phyloP scores from a whole-genome alignment of 73 alveolate genomes.

The Urostyla sp. region DNA sequence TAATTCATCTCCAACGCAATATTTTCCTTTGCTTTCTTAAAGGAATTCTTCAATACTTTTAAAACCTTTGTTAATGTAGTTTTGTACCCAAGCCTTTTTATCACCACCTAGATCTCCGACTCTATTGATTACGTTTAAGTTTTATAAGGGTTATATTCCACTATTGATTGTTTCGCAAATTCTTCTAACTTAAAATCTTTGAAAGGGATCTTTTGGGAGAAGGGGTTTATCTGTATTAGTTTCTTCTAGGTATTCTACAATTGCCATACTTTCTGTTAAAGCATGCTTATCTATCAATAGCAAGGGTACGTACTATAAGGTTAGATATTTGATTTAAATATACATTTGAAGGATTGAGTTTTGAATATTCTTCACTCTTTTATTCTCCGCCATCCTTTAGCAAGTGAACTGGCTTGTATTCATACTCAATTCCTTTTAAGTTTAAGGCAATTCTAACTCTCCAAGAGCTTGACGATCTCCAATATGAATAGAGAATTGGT shows the following conservation, averaged over 20 bases:
- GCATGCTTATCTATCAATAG: conserved; percentile 49
- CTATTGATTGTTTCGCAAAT: conserved; percentile 75
- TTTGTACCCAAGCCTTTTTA: conserved; percentile 64
- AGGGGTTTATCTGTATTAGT: conserved; percentile 70
- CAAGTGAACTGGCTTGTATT: conserved; percentile 59
- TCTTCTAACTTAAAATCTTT: conserved; percentile 60
- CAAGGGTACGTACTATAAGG: conserved; percentile 37
- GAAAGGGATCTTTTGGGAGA: conserved; percentile 69
- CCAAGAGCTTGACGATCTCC: conserved; percentile 73
- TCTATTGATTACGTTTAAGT: conserved; percentile 45
- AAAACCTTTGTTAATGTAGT: conserved; percentile 67
- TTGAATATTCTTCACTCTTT: conserved; percentile 58
- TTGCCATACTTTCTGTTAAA: conserved; percentile 71
- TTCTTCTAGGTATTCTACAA: conserved; percentile 82
- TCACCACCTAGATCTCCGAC: conserved; percentile 56
- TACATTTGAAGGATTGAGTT: conserved; percentile 74
- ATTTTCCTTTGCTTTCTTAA: conserved; percentile 67
- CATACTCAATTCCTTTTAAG: conserved; percentile 66
- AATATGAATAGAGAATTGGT: conserved; percentile 60
- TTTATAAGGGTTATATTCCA: conserved; percentile 84
- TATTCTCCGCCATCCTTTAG: conserved; percentile 71
- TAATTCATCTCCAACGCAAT: conserved; percentile 72
- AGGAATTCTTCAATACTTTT: conserved; percentile 37
- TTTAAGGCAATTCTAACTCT: conserved; percentile 76
- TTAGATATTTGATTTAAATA: neutral